Base-by-base conservation (phyloP, 345 rosid genomes). In the Eucalyptus coolabah region DNA sequence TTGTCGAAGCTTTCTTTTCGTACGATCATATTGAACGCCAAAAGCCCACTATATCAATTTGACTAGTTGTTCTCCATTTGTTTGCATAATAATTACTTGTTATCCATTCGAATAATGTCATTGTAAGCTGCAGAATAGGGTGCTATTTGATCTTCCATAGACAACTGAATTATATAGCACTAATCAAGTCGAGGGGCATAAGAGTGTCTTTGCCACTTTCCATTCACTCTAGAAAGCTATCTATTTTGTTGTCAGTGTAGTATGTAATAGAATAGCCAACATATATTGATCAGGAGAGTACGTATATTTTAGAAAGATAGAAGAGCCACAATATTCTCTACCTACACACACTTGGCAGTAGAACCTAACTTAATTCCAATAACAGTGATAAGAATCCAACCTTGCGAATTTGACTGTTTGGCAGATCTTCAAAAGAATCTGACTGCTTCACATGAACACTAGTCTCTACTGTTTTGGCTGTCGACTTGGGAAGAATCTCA, bases 361-460 rank as follows among this genome's bases (percentile, higher is more conserved):
- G 67, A 49, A 44, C 54, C 45, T 42, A 72, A 34, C 44, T 50
- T 28, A 51, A 19, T 30, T 26, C n/a, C 30, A 47, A 88, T 23
- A 86, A 54, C 56, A 45, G n/a, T 69, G 77, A 80, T n/a, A 89
- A 88, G 92, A 40, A 11, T 77, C 53, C 67, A 93, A 97, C 99
- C 99, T 98, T 98, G 91, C 99, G 99, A 91, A 98, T 98, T 94
- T 98, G 99, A 95, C 96, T 93, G 90, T 98, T 97, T 88, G 99
- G 97, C 28, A 95, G 90, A 93, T 98, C 99, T 94, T 95, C 96
- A 89, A 93, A 97, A 89, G 95, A 93, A 92, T 93, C 94, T 82
- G 94, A 89, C 87, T 89, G 95, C 91, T 93, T 93, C 88, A 89
- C 88, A 47, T 88, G 88, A 91, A 96, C 86, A 91, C 92, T 91